Evolutionary conservation across 139 green algal species (phyloP).

Genomic region (Picochlorum costavermella): DNA sequence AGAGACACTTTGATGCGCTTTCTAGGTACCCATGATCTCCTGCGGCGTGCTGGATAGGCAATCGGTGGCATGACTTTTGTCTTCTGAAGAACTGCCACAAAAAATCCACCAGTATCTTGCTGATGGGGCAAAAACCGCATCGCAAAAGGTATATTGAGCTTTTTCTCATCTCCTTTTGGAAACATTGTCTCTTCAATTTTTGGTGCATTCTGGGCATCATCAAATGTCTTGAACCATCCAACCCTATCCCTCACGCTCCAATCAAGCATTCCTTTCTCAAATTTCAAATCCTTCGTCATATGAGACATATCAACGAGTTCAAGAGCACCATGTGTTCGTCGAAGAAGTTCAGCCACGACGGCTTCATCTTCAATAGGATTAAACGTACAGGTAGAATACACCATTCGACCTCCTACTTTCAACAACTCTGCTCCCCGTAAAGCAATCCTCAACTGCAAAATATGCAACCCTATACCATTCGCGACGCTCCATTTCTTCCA

Average conservation of each 20-base stretch:
- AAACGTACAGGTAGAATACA: constrained; percentile 98
- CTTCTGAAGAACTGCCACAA: constrained; percentile 92
- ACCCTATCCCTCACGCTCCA: constrained; percentile 70
- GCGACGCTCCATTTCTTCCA: constrained; percentile 75
- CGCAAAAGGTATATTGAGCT: constrained; percentile 78
- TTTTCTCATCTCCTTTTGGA: constrained; percentile 38
- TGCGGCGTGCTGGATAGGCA: constrained; percentile 3
- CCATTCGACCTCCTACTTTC: constrained; percentile 82
- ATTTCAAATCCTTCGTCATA: constrained; percentile 68
- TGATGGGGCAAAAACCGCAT: constrained; percentile 96
- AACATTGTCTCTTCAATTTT: constrained; percentile 80
- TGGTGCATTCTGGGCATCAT: constrained; percentile 33
- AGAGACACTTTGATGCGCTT: too few relatives aligned
- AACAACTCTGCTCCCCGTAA: constrained; percentile 73
- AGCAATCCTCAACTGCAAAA: constrained; percentile 78
- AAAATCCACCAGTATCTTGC: constrained; percentile 96
- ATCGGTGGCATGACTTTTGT: constrained; percentile 14
- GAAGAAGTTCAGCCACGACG: constrained; percentile 86
- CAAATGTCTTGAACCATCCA: constrained; percentile 53
- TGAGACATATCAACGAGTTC: constrained; percentile 77
- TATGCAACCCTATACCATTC: constrained; percentile 84
- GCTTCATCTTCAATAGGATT: constrained; percentile 99
- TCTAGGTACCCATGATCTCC: not conserved
- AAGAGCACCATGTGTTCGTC: constrained; percentile 46
- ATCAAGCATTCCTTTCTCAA: constrained; percentile 53